Percentiles rank a stretch among this genome's conserved stretches.
These are phyloP conservation scores for Micractinium sp. DNA, from an alignment of 139 green algal species.

Conservation along the genomic window DNA sequence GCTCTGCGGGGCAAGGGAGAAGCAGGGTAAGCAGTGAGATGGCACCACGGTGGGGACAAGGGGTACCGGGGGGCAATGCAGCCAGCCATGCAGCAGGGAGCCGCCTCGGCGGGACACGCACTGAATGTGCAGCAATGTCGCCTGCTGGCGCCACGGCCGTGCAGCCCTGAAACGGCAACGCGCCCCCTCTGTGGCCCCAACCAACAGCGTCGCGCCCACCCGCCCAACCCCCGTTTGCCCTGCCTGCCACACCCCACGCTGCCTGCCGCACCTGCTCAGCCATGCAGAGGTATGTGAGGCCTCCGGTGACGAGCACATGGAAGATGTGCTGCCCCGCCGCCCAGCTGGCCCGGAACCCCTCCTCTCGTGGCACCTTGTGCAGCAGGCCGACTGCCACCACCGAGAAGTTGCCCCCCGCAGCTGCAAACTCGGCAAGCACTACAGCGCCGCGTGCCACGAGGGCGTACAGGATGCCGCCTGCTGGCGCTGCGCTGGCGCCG, in stretches of 20 bases:
- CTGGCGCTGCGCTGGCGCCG: not conserved
- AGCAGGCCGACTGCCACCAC: conserved; percentile 82
- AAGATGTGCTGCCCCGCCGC: conserved; percentile 88
- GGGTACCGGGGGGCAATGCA: too few species aligned
- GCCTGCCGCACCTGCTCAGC: conserved; percentile 73
- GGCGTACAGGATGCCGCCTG: conserved; percentile 65
- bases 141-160: too few species aligned
- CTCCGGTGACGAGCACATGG: conserved; percentile 79
- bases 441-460: conserved; percentile 76
- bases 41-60: too few species aligned
- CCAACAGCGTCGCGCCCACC: too few species aligned
- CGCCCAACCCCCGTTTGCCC: too few species aligned
- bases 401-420: conserved; percentile 74
- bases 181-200: too few species aligned
- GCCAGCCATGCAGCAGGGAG: too few species aligned
- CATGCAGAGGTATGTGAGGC: conserved; percentile 90
- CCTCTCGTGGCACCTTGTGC: conserved; percentile 71
- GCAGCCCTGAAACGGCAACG: too few species aligned
- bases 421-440: conserved; percentile 78
- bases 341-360: conserved; percentile 44
- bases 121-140: too few species aligned
- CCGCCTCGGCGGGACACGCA: too few species aligned
- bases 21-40: too few species aligned
- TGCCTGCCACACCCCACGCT: not conserved
- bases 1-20: conserved; percentile 46